Percentiles rank a stretch among this genome's conserved stretches.
Evolutionary conservation across 345 rosid species (phyloP).

Genomic region (Salix caprea): DNA sequence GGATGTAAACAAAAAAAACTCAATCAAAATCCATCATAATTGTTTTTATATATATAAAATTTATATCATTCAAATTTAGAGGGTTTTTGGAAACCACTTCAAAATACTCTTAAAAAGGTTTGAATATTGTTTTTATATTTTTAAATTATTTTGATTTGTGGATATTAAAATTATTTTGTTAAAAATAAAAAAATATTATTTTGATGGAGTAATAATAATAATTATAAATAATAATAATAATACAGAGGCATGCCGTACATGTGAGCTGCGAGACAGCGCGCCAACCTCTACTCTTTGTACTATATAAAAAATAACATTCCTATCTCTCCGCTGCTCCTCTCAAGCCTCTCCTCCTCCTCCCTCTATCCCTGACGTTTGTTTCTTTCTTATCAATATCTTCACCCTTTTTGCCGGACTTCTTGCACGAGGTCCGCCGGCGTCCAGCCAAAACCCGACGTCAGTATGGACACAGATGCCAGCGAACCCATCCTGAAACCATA

Average conservation of each 20-base stretch:
- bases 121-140: no score
- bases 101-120: no score
- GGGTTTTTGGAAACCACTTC: no score
- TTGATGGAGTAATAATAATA: no score
- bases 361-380: not conserved
- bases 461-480: not conserved
- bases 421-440: slow-evolving; percentile 27
- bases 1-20: no score
- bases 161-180: no score
- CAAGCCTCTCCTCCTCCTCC: not conserved
- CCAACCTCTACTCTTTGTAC: not conserved
- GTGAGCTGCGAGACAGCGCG: slow-evolving; percentile 13
- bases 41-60: no score
- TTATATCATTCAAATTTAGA: no score
- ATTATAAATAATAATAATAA: not conserved
- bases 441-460: not conserved
- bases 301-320: not conserved
- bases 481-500: not conserved
- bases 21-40: no score
- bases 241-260: not conserved
- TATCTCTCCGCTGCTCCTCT: slow-evolving; percentile 18
- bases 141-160: no score
- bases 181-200: no score
- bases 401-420: not conserved
- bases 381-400: not conserved